Base-by-base conservation (phyloP, 768 basidiomycete species). In the Rhodotorula diobovata region DNA sequence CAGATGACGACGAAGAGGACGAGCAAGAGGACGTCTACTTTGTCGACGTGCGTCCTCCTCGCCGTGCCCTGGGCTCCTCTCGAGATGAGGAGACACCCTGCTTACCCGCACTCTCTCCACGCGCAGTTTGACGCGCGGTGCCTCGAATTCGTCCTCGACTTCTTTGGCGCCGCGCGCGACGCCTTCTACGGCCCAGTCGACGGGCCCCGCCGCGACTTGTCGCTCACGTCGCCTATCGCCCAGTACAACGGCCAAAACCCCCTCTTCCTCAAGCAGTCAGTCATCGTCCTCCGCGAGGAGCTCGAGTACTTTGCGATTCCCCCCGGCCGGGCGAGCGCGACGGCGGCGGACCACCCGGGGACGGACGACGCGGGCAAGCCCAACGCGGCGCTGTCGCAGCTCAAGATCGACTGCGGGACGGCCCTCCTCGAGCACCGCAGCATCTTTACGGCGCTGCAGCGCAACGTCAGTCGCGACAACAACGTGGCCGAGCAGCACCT, bases 391-490 rank as follows among this genome's bases (percentile, higher is more conserved):
- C 83, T 98, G 78, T 82, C 91, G 63, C 87, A 89, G 61, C 82
- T 96, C 63, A 98, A 98, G 82, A 85, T 88, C 76, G 84, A 87
- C 76, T 94, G 91, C 74, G 96, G 96, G 32, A 85, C 87, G 73
- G 90, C 88, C 77, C 84, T 99, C 72, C 89, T 95, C 80, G 89
- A 90, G 67, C 90, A 91, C 81, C 85, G 86, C 79, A 91, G 89
- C 81, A 96, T 99, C 78, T 99, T 99, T 80, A 95, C 95, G 6
- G 96, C 96, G 51, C 84, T 99, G 66, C 95, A 99, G 84, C 85
- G 96, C 77, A 99, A 99, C 81, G 95, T 98, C 73, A 95, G 95
- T 82, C 95, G 95, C 84, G 95, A 97, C 83, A 97, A 97, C 80
- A 98, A 99, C 80, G 85, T 96, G 64, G 96, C 96, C 28, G 96